These are phyloP conservation scores for Bonia amplexicaulis DNA, from an alignment of 176 grass and related monocot species.

Conservation along the genomic window DNA sequence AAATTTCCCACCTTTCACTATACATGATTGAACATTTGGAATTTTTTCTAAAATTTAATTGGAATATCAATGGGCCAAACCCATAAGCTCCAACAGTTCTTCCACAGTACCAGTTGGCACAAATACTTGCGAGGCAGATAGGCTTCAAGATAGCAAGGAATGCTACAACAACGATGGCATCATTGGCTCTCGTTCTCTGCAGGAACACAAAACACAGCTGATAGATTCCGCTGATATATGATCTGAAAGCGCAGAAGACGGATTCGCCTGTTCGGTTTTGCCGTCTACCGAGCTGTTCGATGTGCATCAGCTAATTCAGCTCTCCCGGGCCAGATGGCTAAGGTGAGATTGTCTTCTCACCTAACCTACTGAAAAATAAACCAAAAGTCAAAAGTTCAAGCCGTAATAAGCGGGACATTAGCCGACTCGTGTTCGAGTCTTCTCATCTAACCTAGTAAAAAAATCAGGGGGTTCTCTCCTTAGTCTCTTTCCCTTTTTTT, in stretches of 20 bases:
- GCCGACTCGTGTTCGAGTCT: no score
- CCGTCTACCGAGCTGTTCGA: background rate
- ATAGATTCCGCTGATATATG: no score
- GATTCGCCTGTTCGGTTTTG: background rate
- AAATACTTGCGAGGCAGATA: slow-evolving; percentile 12
- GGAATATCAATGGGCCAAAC: no score
- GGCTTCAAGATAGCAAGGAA: slow-evolving; percentile 4
- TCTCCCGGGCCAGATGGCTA: background rate
- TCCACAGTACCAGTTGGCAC: background rate
- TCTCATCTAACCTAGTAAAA: no score
- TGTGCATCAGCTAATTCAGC: background rate
- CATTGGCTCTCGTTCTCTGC: background rate
- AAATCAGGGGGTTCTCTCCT: no score
- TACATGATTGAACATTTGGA: no score
- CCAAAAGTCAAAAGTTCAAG: no score
- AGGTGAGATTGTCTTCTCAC: background rate
- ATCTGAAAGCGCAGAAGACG: slow-evolving; percentile 1
- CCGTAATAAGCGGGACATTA: no score
- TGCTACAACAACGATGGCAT: slow-evolving; percentile 12
- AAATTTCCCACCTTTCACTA: no score
- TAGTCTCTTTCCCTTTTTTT: no score
- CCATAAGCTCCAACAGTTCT: background rate
- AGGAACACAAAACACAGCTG: background rate
- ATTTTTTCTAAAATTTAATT: no score
- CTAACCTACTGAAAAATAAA: no score